Conservation (phyloP, 1,284 basidiomycete genomes). For the Trametes sp. region DNA sequence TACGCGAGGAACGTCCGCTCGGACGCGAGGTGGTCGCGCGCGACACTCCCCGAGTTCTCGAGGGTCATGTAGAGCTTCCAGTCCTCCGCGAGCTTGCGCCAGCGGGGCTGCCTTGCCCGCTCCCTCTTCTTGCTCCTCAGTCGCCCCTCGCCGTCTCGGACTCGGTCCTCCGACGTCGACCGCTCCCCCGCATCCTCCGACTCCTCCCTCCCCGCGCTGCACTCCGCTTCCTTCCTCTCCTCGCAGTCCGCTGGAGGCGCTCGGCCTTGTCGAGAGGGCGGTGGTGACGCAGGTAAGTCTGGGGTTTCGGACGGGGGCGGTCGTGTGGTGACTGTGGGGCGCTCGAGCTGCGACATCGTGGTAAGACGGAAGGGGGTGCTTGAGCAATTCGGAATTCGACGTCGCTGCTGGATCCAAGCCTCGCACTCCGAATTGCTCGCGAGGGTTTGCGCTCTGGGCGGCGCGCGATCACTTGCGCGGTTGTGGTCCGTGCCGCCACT, state of each 20-base stretch:
- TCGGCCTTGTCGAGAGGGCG: constrained; percentile 6
- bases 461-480: background rate
- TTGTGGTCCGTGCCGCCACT: background rate
- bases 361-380: constrained; percentile 2
- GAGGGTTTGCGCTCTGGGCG: background rate
- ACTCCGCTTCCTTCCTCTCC: background rate
- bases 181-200: background rate
- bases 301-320: constrained; percentile 2
- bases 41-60: constrained; percentile 65
- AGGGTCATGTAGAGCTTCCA: constrained; percentile 47
- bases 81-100: constrained; percentile 31
- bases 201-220: background rate
- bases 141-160: constrained; percentile 12
- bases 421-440: constrained; percentile 13
- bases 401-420: background rate
- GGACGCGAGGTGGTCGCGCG: constrained; percentile 65
- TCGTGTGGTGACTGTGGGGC: constrained; percentile 11
- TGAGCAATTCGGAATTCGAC: background rate
- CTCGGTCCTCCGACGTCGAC: constrained; percentile 6
- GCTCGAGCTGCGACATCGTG: constrained; percentile 18
- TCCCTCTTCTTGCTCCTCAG: constrained; percentile 1
- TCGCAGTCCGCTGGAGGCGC: background rate
- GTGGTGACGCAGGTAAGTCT: constrained; percentile 13
- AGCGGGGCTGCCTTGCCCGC: constrained; percentile 16
- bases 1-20: constrained; percentile 68